phyloP scores from a whole-genome alignment of 441 rosid genomes.

The Arabidopsis hybrid region DNA sequence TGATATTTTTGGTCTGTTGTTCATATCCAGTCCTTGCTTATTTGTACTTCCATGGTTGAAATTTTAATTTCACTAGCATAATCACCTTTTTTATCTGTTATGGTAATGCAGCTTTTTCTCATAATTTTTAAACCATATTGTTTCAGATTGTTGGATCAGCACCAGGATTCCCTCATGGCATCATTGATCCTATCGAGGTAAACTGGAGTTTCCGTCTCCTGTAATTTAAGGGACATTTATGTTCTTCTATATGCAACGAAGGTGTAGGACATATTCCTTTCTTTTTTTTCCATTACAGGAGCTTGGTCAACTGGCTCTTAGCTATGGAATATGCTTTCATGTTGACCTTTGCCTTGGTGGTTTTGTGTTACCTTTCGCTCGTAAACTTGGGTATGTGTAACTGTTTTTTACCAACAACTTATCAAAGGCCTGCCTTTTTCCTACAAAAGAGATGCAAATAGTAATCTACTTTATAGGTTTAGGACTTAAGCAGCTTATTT shows the following conservation, averaged over 20 bases:
- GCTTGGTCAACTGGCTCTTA: conserved; percentile 84
- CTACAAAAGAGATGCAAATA: neutral
- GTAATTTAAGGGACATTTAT: conserved; percentile 2
- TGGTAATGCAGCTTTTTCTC: conserved; percentile 2
- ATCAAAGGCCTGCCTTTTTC: neutral
- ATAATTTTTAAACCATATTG: conserved; percentile 39
- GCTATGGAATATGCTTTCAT: conserved; percentile 85
- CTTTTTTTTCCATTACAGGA: conserved; percentile 56
- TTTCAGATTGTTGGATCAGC: conserved; percentile 98
- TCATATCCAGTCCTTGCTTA: conserved; percentile 5
- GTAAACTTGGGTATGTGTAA: conserved; percentile 78
- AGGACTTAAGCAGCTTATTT: conserved; percentile 6
- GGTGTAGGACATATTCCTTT: neutral
- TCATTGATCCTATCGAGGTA: conserved; percentile 97
- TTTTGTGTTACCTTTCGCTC: conserved; percentile 94
- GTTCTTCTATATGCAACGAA: conserved; percentile 26
- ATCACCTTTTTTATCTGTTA: conserved; percentile 5
- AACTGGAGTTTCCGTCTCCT: conserved; percentile 22
- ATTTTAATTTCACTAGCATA: neutral
- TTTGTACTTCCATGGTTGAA: neutral
- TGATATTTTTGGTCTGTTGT: conserved; percentile 8
- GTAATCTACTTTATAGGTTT: neutral
- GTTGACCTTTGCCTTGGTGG: conserved; percentile 99
- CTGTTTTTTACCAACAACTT: neutral
- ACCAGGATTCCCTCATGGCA: conserved; percentile 98